A percentile compares a stretch with the other conserved stretches of the same genome.
Evolutionary conservation across 352 stramenopile genomes (phyloP).

Genomic region (Thraustochytrium sp.): DNA sequence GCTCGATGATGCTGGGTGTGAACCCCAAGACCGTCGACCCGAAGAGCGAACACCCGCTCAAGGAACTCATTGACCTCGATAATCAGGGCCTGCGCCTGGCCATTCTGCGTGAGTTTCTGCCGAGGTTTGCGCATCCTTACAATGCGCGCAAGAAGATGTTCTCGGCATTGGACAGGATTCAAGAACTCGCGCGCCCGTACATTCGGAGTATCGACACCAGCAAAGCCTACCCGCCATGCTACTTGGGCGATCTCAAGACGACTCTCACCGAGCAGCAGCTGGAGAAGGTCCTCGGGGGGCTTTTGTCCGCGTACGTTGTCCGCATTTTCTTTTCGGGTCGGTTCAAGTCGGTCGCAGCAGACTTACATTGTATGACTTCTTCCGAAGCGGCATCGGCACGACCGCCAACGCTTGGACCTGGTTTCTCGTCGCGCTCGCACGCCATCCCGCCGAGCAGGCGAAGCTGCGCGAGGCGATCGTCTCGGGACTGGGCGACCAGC

Average conservation of each 20-base stretch:
- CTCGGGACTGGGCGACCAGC: background rate
- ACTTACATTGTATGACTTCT: too few relatives aligned
- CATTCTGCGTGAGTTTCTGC: background rate
- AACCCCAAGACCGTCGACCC: background rate
- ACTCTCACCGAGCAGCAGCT: background rate
- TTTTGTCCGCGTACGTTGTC: background rate
- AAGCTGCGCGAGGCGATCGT: background rate
- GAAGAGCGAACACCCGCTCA: background rate
- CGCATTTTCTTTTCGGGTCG: background rate
- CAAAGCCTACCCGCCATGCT: background rate
- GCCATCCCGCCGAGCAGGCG: background rate
- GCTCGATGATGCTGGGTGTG: background rate
- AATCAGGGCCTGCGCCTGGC: background rate
- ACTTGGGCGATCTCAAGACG: conserved; percentile 12
- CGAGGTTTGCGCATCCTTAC: background rate
- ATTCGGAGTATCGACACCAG: background rate
- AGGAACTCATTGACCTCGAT: background rate
- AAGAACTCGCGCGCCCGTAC: background rate
- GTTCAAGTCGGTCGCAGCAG: too few relatives aligned
- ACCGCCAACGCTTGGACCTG: background rate
- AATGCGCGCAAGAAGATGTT: background rate
- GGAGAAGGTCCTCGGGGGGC: background rate
- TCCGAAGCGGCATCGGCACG: conserved; percentile 22
- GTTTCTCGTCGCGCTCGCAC: background rate
- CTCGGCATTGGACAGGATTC: background rate